Evolutionary conservation across 192 early-diverging fungal genomes (phyloP), one percentile per base, ranked within the genome.

Genomic region (Pecoramyces ruminantium): DNA sequence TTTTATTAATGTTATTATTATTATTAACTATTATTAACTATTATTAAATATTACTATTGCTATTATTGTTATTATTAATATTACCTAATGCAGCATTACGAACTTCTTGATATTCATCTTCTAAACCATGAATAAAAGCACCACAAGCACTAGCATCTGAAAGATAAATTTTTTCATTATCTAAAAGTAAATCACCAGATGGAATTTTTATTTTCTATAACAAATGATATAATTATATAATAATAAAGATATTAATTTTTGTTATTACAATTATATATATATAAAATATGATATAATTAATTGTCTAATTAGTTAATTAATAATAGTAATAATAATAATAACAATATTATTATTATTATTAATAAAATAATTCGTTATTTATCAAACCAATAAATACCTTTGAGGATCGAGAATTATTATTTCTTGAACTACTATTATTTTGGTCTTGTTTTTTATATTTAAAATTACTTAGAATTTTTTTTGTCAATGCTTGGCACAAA

Each of bases 71-170:
- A 34, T 34, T 34, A 34, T 34, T 34, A 34, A 3, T 34, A 34
- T 81, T 89, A 95, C 94, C 89, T 34, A 98, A 95, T 15, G 96
- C 89, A 12, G 95, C 93, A 79, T 91, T 89, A 77, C 96, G 87
- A 38, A 99, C 96, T 29, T 92, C 92, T 79, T 93, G 91, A 86
- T 91, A 96, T 86, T 98, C 95, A 86, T 99, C 97, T 82, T 99
- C 97, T 38, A 97, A 87, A 4, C 95, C 96, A 84, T 96, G 96
- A 18, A 99, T 92, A 90, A 99, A 99, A 0, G 94, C 95, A 13
- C 97, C 97, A 81, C 91, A 95, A 5, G 94, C 93, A 30, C 93
- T 92, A 0, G 94, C 92, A 80, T 95, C 94, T 40, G 95, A 82
- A 28, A 95, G 81, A 67, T 86, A 85, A 82, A 93, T 88, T 39